A percentile compares a stretch with the other conserved stretches of the same genome.
Conservation (phyloP, 2,329 filamentous ascomycete species). For the Aspergillus sp. region DNA sequence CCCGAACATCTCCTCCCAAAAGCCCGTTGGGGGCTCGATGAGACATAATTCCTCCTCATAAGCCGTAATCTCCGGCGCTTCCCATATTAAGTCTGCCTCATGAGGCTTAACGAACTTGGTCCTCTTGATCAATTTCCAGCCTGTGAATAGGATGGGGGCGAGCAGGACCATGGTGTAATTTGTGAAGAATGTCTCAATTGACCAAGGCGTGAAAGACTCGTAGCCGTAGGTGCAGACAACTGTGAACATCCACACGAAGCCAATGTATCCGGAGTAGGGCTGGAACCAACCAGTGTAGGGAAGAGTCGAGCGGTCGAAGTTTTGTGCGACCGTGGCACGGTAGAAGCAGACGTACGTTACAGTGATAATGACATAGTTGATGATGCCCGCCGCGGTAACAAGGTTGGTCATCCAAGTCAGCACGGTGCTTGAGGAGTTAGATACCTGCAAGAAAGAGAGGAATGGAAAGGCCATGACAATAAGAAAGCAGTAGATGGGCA, state of each 20-base stretch:
- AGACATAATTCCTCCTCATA: constrained; percentile 15
- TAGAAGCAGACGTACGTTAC: constrained; percentile 62
- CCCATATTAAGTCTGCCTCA: constrained; percentile 13
- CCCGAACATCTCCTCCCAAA: constrained; percentile 14
- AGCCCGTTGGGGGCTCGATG: constrained; percentile 11
- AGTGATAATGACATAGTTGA: constrained; percentile 63
- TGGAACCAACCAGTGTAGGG: constrained; percentile 62
- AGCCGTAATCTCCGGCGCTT: constrained; percentile 11
- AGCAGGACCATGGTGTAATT: constrained; percentile 66
- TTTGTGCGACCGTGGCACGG: constrained; percentile 53
- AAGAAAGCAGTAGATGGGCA: constrained; percentile 59
- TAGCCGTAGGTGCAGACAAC: constrained; percentile 54
- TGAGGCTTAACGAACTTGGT: constrained; percentile 3
- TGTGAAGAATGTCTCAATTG: constrained; percentile 62
- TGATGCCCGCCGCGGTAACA: constrained; percentile 56
- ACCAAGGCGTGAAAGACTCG: constrained; percentile 48
- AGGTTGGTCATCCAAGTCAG: constrained; percentile 58
- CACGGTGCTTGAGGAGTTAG: constrained; percentile 49
- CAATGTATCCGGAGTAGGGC: constrained; percentile 51
- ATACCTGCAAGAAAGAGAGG: constrained; percentile 54
- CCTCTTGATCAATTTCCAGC: constrained; percentile 56
- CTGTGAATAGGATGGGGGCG: constrained; percentile 63
- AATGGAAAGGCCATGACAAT: constrained; percentile 56
- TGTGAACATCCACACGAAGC: constrained; percentile 4
- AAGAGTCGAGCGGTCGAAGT: constrained; percentile 52